Conservation (phyloP, 768 basidiomycete genomes). For the Trametes gibbosa region DNA sequence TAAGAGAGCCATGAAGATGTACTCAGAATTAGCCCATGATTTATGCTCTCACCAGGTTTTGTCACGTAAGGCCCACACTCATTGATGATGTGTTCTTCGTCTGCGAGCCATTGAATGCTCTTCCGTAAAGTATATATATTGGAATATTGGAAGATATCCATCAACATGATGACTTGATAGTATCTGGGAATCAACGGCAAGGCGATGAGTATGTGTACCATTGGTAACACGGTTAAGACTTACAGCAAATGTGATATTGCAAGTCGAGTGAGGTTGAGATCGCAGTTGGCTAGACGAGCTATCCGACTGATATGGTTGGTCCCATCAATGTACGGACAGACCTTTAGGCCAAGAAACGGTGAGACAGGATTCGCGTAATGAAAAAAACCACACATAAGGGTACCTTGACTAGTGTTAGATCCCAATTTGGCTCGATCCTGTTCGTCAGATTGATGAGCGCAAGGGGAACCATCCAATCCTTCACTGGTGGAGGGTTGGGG, state of each 20-base stretch:
- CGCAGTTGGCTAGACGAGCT: slow-evolving; percentile 88
- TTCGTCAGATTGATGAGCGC: slow-evolving; percentile 81
- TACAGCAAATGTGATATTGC: slow-evolving; percentile 92
- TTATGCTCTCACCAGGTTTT: slow-evolving; percentile 50
- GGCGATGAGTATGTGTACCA: not conserved
- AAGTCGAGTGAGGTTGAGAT: slow-evolving; percentile 74
- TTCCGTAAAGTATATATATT: slow-evolving; percentile 95
- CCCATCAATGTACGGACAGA: slow-evolving; percentile 83
- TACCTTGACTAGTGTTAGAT: slow-evolving; percentile 89
- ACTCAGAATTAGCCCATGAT: not conserved
- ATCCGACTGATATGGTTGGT: slow-evolving; percentile 89
- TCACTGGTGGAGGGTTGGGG: slow-evolving; percentile 85
- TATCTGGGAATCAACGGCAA: slow-evolving; percentile 51
- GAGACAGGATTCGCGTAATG: not conserved
- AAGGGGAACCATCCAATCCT: slow-evolving; percentile 95
- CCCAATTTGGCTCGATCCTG: slow-evolving; percentile 90
- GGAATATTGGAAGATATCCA: slow-evolving; percentile 97
- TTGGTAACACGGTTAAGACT: slow-evolving; percentile 26
- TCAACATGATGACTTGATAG: slow-evolving; percentile 94
- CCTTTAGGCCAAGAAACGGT: slow-evolving; percentile 35
- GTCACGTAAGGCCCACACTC: slow-evolving; percentile 95
- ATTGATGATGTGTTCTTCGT: slow-evolving; percentile 76
- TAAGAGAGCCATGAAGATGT: slow-evolving; percentile 20
- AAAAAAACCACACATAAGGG: not conserved
- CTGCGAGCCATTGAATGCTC: slow-evolving; percentile 83